A percentile compares a stretch with the other conserved stretches of the same genome.
phyloP scores from a whole-genome alignment of 352 stramenopile genomes.

The Pythium brachiatum region DNA sequence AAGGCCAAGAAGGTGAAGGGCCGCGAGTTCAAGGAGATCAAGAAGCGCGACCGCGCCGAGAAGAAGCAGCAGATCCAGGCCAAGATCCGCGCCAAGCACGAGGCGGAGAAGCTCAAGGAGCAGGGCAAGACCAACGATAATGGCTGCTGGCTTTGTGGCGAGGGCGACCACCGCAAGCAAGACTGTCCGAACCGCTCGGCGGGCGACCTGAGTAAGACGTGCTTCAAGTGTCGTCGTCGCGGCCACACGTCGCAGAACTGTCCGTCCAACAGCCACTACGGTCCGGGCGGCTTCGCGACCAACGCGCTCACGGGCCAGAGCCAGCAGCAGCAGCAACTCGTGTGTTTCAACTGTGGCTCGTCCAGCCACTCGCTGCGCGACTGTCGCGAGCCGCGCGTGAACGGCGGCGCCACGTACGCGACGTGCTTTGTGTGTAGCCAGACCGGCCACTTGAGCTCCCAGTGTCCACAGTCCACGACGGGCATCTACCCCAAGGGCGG shows the following conservation, averaged over 20 bases:
- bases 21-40: conserved; percentile 58
- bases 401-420: conserved; percentile 64
- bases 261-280: conserved; percentile 32
- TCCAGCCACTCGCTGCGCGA: conserved; percentile 65
- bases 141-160: conserved; percentile 77
- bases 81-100: conserved; percentile 73
- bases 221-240: conserved; percentile 79
- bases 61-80: conserved; percentile 82
- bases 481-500: conserved; percentile 88
- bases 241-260: conserved; percentile 85
- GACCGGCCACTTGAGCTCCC: conserved; percentile 82
- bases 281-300: conserved; percentile 1
- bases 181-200: conserved; percentile 66
- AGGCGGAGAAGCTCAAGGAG: conserved; percentile 31
- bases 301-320: conserved; percentile 18
- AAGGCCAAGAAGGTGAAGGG: conserved; percentile 82
- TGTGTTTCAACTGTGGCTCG: conserved; percentile 89
- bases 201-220: conserved; percentile 75
- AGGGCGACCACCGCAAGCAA: conserved; percentile 71
- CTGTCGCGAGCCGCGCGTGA: conserved; percentile 62
- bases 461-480: conserved; percentile 84
- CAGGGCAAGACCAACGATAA: conserved; percentile 28
- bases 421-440: conserved; percentile 89
- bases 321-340: conserved; percentile 30
- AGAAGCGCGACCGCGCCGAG: conserved; percentile 55